Evolutionary conservation across 441 rosid species (phyloP), one percentile per base, ranked within the genome.

Genomic region (Croton laevigatus): DNA sequence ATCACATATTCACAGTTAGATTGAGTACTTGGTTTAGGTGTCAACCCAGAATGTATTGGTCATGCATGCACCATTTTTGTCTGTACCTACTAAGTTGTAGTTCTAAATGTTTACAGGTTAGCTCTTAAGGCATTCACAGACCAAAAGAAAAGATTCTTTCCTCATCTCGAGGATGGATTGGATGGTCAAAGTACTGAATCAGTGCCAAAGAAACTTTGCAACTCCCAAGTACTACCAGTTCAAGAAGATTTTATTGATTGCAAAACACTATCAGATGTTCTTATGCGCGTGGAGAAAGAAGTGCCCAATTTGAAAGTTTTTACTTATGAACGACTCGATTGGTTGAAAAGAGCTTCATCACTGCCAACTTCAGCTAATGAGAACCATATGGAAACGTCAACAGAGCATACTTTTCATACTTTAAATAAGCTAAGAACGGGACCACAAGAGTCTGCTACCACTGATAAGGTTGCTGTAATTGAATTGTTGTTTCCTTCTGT

Each of bases 91-190:
- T 63, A 42, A 42, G 66, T 63, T 37, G 19, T 54, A 53, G 45
- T 2, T 54, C 20, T 22, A 6, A 71, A 62, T 17, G 36, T 49
- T 42, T 69, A 4, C 77, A 90, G 97, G 84, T 84, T 93, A 79
- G 97, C 98, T 77, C 91, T 93, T 65, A 90, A 89, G 82, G 95
- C 98, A 16, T 93, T 93, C 82, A 86, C 88, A 6, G 95, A 90
- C 83, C 98, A 93, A 80, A 90, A 90, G 72, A 85, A 85, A 78
- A 81, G 89, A 13, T 93, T 85, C 71, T 93, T 92, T 34, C 91
- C 96, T 67, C 97, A 87, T 80, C 85, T 89, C 72, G 87, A 85
- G 62, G 91, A 89, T 70, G 90, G 78, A 34, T 8, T 54, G 14
- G 82, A 80, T 49, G 76, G 57, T 73, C 79, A 82, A 61, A 80